phyloP scores from a whole-genome alignment of 805 yeast genomes.

The Myxozyma monticola region DNA sequence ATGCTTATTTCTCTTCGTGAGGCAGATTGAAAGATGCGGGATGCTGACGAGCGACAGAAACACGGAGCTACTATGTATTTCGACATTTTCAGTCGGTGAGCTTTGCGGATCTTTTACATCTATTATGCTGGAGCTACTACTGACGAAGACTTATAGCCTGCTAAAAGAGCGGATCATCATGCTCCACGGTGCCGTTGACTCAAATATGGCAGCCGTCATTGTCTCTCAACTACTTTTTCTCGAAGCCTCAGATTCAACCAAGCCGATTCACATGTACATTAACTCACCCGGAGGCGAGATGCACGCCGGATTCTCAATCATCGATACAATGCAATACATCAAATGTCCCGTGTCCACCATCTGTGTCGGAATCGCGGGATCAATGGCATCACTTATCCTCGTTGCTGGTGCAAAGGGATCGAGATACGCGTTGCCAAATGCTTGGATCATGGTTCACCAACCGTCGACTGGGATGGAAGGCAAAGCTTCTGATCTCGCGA shows the following conservation, averaged over 20 bases:
- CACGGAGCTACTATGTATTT: constrained; percentile 25
- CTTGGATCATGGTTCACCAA: constrained; percentile 42
- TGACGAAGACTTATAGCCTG: constrained; percentile 25
- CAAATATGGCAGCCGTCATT: constrained; percentile 32
- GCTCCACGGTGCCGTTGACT: constrained; percentile 36
- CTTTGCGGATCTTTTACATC: not conserved
- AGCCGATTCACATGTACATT: constrained; percentile 34
- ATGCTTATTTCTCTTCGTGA: not conserved
- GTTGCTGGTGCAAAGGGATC: constrained; percentile 38
- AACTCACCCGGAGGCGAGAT: constrained; percentile 42
- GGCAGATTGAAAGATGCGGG: not conserved
- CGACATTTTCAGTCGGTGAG: constrained; percentile 28
- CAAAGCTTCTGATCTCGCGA: constrained; percentile 38
- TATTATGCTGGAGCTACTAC: not conserved
- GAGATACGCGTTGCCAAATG: constrained; percentile 39
- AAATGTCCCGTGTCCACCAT: constrained; percentile 40
- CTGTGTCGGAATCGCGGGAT: constrained; percentile 42
- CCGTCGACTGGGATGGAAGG: constrained; percentile 38
- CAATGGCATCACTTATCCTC: constrained; percentile 40
- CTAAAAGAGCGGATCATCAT: constrained; percentile 37
- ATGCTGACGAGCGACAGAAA: constrained; percentile 8
- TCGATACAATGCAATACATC: constrained; percentile 42
- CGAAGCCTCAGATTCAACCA: constrained; percentile 29
- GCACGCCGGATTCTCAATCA: constrained; percentile 41
- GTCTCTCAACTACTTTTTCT: constrained; percentile 36